These are phyloP conservation scores for Flaveria bidentis DNA, from an alignment of 129 eudicot species.

Conservation along the genomic window DNA sequence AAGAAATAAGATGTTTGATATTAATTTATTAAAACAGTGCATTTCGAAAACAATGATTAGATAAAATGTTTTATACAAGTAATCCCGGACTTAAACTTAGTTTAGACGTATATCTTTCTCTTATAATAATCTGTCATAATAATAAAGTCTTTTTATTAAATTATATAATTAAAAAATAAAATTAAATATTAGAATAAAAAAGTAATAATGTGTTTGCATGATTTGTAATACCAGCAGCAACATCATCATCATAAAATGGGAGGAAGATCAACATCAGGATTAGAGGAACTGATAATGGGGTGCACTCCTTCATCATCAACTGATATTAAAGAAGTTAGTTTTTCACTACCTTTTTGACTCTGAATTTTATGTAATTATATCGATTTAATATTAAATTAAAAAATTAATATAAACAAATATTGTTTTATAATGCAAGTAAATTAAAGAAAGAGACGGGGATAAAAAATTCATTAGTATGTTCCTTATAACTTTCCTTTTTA, in stretches of 20 bases:
- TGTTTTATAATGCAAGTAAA: not conserved
- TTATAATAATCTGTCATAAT: not conserved
- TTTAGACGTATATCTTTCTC: not conserved
- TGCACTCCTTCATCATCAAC: constrained; percentile 82
- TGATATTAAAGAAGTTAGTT: constrained; percentile 66
- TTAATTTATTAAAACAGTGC: not conserved
- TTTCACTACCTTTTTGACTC: constrained; percentile 58
- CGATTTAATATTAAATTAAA: not conserved
- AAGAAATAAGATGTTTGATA: not conserved
- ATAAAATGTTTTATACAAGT: not conserved
- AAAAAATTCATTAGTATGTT: constrained; percentile 11
- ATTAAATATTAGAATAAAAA: not conserved
- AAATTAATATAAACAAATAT: not conserved
- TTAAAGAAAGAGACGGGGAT: constrained; percentile 11
- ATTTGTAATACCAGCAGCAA: constrained; percentile 49
- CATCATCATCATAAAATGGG: constrained; percentile 81
- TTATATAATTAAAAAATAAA: not conserved
- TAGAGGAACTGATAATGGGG: constrained; percentile 94
- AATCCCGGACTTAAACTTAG: not conserved
- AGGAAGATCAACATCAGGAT: constrained; percentile 88
- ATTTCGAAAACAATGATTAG: not conserved
- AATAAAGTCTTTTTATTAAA: not conserved
- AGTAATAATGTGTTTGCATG: constrained; percentile 16
- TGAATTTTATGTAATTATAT: constrained; percentile 37
- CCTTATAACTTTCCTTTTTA: constrained; percentile 22